Percentiles rank a stretch among this genome's conserved stretches.
Evolutionary conservation across 2,329 filamentous ascomycete species (phyloP).

Genomic region (Penicillium sp.): DNA sequence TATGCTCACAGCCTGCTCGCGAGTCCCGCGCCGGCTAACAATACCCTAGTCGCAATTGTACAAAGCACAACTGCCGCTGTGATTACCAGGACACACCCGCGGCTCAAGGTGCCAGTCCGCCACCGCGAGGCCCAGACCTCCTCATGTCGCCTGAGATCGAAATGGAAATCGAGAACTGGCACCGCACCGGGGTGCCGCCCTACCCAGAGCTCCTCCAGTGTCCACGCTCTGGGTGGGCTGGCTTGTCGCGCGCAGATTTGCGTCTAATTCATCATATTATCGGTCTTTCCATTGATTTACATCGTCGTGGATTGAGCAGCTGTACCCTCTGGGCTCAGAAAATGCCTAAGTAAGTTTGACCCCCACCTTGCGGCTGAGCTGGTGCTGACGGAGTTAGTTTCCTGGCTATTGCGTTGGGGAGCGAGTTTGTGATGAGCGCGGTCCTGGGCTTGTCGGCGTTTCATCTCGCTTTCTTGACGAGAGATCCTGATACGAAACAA

Average conservation of each 20-base stretch:
- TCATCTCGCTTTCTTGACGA: constrained; percentile 86
- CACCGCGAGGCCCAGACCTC: constrained; percentile 62
- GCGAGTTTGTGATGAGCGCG: constrained; percentile 91
- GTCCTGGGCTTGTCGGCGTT: constrained; percentile 92
- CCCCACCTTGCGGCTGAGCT: neutral
- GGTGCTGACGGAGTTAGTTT: constrained; percentile 57
- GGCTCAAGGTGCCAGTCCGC: constrained; percentile 54
- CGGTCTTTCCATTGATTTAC: constrained; percentile 80
- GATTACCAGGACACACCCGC: constrained; percentile 90
- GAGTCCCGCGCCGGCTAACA: constrained; percentile 12
- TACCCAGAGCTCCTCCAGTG: constrained; percentile 80
- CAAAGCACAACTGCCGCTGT: constrained; percentile 97
- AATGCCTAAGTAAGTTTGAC: constrained; percentile 76
- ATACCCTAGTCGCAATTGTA: constrained; percentile 81
- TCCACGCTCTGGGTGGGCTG: constrained; percentile 71
- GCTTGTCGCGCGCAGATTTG: constrained; percentile 75
- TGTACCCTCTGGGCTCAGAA: constrained; percentile 92
- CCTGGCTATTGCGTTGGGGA: constrained; percentile 76
- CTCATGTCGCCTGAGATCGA: constrained; percentile 88
- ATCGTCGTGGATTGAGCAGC: constrained; percentile 72
- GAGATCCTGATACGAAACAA: constrained; percentile 81
- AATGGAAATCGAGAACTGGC: constrained; percentile 78
- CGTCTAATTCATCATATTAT: constrained; percentile 90
- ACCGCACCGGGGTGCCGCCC: constrained; percentile 78
- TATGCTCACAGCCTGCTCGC: constrained; percentile 25